phyloP scores from a whole-genome alignment of 2,329 filamentous ascomycete species.

The Sporothrix globosa region DNA sequence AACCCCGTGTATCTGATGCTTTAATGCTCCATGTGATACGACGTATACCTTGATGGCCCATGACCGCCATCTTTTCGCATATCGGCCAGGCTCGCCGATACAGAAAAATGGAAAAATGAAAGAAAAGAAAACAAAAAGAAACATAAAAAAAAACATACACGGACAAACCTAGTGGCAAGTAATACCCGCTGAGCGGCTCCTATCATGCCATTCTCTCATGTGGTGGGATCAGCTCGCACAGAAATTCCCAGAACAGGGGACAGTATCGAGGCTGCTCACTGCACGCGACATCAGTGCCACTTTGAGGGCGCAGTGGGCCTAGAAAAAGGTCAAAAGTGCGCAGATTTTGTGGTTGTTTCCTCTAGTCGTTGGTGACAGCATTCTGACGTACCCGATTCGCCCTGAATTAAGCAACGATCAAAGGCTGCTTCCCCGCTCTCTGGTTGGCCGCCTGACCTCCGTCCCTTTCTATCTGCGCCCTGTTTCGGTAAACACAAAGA shows the following conservation, averaged over 20 bases:
- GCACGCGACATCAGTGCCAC: conserved; percentile 8
- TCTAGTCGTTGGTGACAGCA: too few relatives aligned
- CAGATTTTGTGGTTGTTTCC: too few relatives aligned
- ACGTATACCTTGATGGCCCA: conserved; percentile 16
- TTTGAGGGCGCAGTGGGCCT: conserved; percentile 1
- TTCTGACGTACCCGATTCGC: background rate
- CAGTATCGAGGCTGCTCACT: background rate
- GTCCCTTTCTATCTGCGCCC: background rate
- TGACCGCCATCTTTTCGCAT: background rate
- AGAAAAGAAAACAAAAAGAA: too few relatives aligned
- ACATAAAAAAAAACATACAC: background rate
- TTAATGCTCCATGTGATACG: background rate
- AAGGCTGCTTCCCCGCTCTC: conserved; percentile 16
- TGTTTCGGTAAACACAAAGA: conserved; percentile 13
- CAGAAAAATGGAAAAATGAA: background rate
- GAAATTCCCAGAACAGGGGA: background rate
- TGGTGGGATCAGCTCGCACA: background rate
- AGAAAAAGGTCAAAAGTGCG: background rate
- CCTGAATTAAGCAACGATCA: background rate
- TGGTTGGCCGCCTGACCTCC: conserved; percentile 25
- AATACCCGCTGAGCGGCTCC: background rate
- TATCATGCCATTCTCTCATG: too few relatives aligned
- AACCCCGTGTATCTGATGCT: background rate
- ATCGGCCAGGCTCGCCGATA: conserved; percentile 22
- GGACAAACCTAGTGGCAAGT: conserved; percentile 15